Percentiles rank a stretch among this genome's conserved stretches.
Evolutionary conservation across 139 green algal species (phyloP).

Genomic region (Haematococcus sp.): DNA sequence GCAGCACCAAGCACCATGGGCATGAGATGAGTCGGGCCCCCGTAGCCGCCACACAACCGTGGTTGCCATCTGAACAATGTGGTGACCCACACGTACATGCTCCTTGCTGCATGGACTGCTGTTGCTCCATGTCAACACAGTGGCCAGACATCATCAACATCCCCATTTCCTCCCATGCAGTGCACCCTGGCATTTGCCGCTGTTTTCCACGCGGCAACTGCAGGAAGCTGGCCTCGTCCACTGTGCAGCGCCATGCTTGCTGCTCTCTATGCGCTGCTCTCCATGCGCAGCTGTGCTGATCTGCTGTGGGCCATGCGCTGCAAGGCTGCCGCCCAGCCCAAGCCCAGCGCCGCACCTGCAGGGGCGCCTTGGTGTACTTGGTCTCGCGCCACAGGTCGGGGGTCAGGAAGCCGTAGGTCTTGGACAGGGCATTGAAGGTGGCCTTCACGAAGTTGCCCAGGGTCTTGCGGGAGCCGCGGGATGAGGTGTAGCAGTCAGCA

Average conservation of each 20-base stretch:
- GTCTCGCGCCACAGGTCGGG: slow-evolving; percentile 97
- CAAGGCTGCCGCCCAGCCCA: too few relatives aligned
- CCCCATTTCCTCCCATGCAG: too few relatives aligned
- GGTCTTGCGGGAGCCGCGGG: slow-evolving; percentile 92
- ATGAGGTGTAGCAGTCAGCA: slow-evolving; percentile 98
- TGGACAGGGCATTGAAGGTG: slow-evolving; percentile 50
- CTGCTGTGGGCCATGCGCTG: too few relatives aligned
- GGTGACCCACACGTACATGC: too few relatives aligned
- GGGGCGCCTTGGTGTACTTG: slow-evolving; percentile 86
- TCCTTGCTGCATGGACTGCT: too few relatives aligned
- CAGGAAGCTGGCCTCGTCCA: too few relatives aligned
- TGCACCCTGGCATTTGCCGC: too few relatives aligned
- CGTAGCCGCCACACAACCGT: not conserved
- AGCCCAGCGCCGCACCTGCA: slow-evolving; percentile 69
- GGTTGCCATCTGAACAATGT: not conserved
- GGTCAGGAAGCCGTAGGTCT: slow-evolving; percentile 96
- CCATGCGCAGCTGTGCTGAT: too few relatives aligned
- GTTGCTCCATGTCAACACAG: too few relatives aligned
- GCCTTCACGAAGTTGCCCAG: slow-evolving; percentile 99
- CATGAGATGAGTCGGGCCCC: not conserved
- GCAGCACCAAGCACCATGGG: not conserved
- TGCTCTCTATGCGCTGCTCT: too few relatives aligned
- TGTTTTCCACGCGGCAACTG: too few relatives aligned
- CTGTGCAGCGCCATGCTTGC: not conserved
- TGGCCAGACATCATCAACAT: too few relatives aligned